Evolutionary conservation across 2,329 filamentous ascomycete species (phyloP).

Genomic region (Colletotrichum cereale): DNA sequence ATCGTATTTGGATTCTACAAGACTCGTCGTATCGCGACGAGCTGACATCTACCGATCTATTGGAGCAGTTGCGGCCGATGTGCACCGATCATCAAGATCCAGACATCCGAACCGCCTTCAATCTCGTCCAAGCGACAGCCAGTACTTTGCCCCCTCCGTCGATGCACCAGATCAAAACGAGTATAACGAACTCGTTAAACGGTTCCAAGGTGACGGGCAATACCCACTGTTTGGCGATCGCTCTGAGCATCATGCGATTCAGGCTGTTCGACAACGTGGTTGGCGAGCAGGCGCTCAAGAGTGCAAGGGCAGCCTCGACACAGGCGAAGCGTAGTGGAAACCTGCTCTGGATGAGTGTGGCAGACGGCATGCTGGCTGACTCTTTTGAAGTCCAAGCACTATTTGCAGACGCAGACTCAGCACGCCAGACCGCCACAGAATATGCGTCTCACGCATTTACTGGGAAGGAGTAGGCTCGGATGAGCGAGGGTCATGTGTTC

Average conservation of each 20-base stretch:
- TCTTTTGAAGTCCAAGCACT: slow-evolving; percentile 81
- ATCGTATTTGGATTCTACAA: slow-evolving; percentile 79
- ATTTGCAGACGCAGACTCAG: slow-evolving; percentile 54
- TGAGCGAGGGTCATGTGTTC: slow-evolving; percentile 20
- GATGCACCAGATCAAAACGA: slow-evolving; percentile 82
- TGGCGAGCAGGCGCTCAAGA: slow-evolving; percentile 83
- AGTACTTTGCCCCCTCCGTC: slow-evolving; percentile 71
- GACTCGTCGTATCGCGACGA: slow-evolving; percentile 69
- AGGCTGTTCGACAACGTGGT: slow-evolving; percentile 86
- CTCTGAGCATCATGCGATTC: slow-evolving; percentile 86
- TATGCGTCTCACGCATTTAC: slow-evolving; percentile 59
- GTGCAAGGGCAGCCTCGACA: slow-evolving; percentile 75
- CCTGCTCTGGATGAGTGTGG: slow-evolving; percentile 83
- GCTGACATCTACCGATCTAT: slow-evolving; percentile 68
- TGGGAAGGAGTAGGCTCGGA: slow-evolving; percentile 42
- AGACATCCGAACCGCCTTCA: slow-evolving; percentile 82
- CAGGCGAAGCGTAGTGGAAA: slow-evolving; percentile 79
- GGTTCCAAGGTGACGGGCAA: slow-evolving; percentile 79
- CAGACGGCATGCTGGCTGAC: slow-evolving; percentile 81
- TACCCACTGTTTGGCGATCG: slow-evolving; percentile 83
- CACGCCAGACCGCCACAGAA: slow-evolving; percentile 56
- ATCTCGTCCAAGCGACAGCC: slow-evolving; percentile 79
- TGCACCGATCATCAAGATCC: slow-evolving; percentile 78
- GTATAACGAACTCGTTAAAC: slow-evolving; percentile 79
- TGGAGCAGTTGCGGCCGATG: slow-evolving; percentile 75